Evolutionary conservation across 164 flowering plant species (phyloP).

Genomic region (Kingdonia uniflora): DNA sequence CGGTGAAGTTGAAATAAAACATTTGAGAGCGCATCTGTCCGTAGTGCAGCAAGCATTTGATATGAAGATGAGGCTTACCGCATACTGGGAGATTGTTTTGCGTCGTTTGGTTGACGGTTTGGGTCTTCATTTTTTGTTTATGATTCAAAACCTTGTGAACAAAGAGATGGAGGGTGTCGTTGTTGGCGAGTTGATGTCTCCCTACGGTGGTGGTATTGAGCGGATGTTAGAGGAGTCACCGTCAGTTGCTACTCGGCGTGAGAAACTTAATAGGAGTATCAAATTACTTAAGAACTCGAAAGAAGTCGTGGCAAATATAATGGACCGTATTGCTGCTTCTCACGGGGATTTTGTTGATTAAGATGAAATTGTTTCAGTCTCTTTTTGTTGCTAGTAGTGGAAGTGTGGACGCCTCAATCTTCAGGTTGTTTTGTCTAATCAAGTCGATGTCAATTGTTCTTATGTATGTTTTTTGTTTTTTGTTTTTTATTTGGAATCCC

Average conservation of each 20-base stretch:
- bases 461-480: no score
- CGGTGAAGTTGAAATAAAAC: not conserved
- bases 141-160: not conserved
- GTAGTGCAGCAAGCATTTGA: conserved; percentile 4
- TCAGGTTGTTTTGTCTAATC: no score
- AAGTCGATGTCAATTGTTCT: no score
- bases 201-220: conserved; percentile 1
- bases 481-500: no score
- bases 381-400: no score
- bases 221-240: conserved; percentile 7
- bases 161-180: conserved; percentile 3
- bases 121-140: conserved; percentile 3
- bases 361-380: no score
- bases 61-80: not conserved
- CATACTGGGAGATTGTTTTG: conserved; percentile 7
- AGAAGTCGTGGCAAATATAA: conserved; percentile 5
- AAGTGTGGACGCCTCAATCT: no score
- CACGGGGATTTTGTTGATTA: conserved; percentile 1
- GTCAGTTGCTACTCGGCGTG: not conserved
- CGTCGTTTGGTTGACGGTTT: conserved; percentile 1
- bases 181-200: conserved; percentile 2
- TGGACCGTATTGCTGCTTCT: conserved; percentile 5
- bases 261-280: conserved; percentile 6
- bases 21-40: not conserved
- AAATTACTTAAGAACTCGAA: conserved; percentile 3